Percentiles rank a stretch among this genome's conserved stretches.
phyloP scores from a whole-genome alignment of 495 filamentous ascomycete genomes.

The Penicillium cosmopolitanum region DNA sequence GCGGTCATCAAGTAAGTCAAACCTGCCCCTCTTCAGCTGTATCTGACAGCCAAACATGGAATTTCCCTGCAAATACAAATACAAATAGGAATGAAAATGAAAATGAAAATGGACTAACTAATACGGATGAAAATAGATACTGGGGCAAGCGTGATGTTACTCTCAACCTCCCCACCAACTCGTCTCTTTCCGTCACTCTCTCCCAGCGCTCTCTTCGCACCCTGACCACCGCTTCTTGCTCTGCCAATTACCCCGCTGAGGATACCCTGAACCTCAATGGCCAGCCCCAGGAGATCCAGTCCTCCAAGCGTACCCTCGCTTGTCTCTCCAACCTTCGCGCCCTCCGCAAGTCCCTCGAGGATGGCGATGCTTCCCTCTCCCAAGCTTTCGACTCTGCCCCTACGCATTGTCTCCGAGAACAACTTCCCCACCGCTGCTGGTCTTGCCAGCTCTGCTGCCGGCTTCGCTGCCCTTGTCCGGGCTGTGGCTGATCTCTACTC shows the following conservation, averaged over 20 bases:
- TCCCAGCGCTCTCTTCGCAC: constrained; percentile 92
- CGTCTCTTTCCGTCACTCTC: constrained; percentile 92
- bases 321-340: constrained; percentile 85
- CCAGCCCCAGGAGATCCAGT: constrained; percentile 74
- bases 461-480: constrained; percentile 91
- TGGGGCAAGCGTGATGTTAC: constrained; percentile 95
- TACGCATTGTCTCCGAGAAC: constrained; percentile 89
- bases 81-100: background rate
- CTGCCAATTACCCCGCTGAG: constrained; percentile 64
- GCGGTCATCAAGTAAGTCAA: constrained; percentile 89
- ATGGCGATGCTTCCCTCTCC: constrained; percentile 70
- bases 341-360: constrained; percentile 75
- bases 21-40: constrained; percentile 23
- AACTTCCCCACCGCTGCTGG: constrained; percentile 99
- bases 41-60: background rate
- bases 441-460: constrained; percentile 87
- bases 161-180: constrained; percentile 96
- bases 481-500: constrained; percentile 91
- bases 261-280: constrained; percentile 88
- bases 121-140: constrained; percentile 60
- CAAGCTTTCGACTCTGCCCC: constrained; percentile 70
- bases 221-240: constrained; percentile 94
- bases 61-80: constrained; percentile 8
- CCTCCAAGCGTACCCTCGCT: constrained; percentile 83
- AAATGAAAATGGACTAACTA: constrained; percentile 26